Evolutionary conservation across 163 green algal genomes (phyloP).

Genomic region (Scenedesmus sp.): DNA sequence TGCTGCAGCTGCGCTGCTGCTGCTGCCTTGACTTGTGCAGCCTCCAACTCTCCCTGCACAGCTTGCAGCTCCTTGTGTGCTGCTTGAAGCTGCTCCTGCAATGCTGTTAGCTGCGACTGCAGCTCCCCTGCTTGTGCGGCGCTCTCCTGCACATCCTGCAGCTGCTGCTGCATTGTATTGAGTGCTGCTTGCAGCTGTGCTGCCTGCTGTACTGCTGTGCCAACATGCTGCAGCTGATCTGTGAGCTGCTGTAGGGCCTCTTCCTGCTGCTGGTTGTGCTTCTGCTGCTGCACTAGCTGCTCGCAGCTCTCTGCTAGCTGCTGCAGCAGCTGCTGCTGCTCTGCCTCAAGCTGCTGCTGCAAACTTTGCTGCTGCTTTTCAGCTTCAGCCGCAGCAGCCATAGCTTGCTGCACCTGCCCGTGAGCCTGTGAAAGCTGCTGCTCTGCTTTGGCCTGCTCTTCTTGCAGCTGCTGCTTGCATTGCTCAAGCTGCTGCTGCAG

Average conservation of each 20-base stretch:
- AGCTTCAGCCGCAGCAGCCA: not conserved
- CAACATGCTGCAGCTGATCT: not conserved
- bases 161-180: not conserved
- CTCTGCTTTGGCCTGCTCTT: not conserved
- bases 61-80: not conserved
- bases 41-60: not conserved
- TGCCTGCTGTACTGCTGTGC: not conserved
- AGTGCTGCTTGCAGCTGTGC: conserved; percentile 1
- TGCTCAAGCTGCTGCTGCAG: conserved; percentile 34
- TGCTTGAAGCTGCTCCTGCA: not conserved
- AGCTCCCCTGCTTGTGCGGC: not conserved
- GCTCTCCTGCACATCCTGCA: conserved; percentile 1
- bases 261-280: not conserved
- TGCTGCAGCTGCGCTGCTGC: conserved; percentile 16
- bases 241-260: not conserved
- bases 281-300: not conserved
- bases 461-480: not conserved
- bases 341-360: not conserved
- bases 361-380: not conserved
- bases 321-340: conserved; percentile 29
- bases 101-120: conserved; percentile 10
- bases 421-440: not conserved
- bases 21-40: not conserved
- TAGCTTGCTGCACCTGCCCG: conserved; percentile 3
- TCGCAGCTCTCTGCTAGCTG: not conserved